Evolutionary conservation across 805 yeast species (phyloP).

Genomic region (Wickerhamiella musiphila): DNA sequence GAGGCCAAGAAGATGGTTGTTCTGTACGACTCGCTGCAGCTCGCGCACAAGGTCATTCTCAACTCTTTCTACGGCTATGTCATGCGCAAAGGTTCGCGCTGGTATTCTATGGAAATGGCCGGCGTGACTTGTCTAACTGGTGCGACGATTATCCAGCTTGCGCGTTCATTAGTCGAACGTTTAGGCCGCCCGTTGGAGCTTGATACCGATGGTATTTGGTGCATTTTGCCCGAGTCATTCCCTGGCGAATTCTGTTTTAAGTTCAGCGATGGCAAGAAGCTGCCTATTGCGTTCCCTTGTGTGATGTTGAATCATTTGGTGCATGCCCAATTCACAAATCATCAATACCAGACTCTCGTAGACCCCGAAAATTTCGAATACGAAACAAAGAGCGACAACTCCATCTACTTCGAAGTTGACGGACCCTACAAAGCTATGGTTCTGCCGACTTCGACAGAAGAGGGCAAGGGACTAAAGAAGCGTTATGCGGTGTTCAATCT

Average conservation of each 20-base stretch:
- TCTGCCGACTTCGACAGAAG: slow-evolving; percentile 91
- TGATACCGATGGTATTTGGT: slow-evolving; percentile 99
- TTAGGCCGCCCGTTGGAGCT: slow-evolving; percentile 89
- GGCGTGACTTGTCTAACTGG: slow-evolving; percentile 98
- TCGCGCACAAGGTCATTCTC: slow-evolving; percentile 91
- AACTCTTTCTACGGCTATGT: slow-evolving; percentile 97
- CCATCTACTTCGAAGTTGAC: slow-evolving; percentile 94
- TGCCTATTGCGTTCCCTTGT: slow-evolving; percentile 79
- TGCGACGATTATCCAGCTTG: slow-evolving; percentile 96
- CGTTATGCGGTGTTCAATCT: slow-evolving; percentile 93
- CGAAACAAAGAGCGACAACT: slow-evolving; percentile 69
- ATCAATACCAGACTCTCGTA: slow-evolving; percentile 76
- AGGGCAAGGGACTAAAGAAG: slow-evolving; percentile 90
- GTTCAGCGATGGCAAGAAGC: slow-evolving; percentile 58
- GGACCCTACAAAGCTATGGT: slow-evolving; percentile 98
- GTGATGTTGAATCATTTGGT: slow-evolving; percentile 90
- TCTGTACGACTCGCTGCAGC: slow-evolving; percentile 81
- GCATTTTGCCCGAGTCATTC: slow-evolving; percentile 82
- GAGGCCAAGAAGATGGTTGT: slow-evolving; percentile 92
- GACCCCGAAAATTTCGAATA: slow-evolving; percentile 52
- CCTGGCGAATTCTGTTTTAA: slow-evolving; percentile 73
- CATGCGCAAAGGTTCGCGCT: slow-evolving; percentile 96
- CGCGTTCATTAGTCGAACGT: slow-evolving; percentile 75
- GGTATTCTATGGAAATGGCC: slow-evolving; percentile 99
- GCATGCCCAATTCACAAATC: slow-evolving; percentile 78